A percentile compares a stretch with the other conserved stretches of the same genome.
These are phyloP conservation scores for Camelina neglecta DNA, from an alignment of 345 rosid species.

Conservation along the genomic window DNA sequence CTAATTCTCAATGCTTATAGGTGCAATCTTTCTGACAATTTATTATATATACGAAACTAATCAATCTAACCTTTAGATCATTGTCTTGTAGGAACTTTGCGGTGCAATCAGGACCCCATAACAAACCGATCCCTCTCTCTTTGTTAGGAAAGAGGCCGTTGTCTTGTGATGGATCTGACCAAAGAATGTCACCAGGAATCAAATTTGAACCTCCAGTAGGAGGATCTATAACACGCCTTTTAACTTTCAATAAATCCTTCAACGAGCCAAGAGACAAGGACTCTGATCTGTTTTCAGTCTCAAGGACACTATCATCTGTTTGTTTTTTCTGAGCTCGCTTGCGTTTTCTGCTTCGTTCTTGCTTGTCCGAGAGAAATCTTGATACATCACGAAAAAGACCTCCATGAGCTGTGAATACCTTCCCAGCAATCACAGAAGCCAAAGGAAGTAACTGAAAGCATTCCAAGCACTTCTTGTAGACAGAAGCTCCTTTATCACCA, in stretches of 20 bases:
- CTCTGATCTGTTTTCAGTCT: conserved; percentile 31
- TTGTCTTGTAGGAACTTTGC: conserved; percentile 46
- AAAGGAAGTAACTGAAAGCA: conserved; percentile 48
- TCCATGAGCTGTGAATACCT: conserved; percentile 48
- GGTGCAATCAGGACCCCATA: conserved; percentile 51
- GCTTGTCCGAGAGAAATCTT: conserved; percentile 43
- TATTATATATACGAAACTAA: not conserved
- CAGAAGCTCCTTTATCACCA: conserved; percentile 46
- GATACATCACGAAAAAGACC: conserved; percentile 46
- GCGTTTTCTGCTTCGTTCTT: conserved; percentile 44
- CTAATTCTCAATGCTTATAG: conserved; percentile 18
- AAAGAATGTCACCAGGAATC: conserved; percentile 50
- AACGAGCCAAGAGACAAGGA: conserved; percentile 42
- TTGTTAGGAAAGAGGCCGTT: conserved; percentile 41
- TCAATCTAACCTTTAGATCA: conserved; percentile 42
- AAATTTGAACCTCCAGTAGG: conserved; percentile 43
- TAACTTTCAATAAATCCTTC: conserved; percentile 43
- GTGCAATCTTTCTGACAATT: not conserved
- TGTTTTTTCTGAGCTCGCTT: conserved; percentile 45
- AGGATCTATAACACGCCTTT: conserved; percentile 45
- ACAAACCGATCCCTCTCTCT: conserved; percentile 48
- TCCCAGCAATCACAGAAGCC: conserved; percentile 48
- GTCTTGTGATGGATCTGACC: conserved; percentile 46
- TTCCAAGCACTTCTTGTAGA: conserved; percentile 47
- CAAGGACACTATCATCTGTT: conserved; percentile 27